phyloP scores from a whole-genome alignment of 2,329 filamentous ascomycete species.

The Aspergillus oerlinghausenensis region DNA sequence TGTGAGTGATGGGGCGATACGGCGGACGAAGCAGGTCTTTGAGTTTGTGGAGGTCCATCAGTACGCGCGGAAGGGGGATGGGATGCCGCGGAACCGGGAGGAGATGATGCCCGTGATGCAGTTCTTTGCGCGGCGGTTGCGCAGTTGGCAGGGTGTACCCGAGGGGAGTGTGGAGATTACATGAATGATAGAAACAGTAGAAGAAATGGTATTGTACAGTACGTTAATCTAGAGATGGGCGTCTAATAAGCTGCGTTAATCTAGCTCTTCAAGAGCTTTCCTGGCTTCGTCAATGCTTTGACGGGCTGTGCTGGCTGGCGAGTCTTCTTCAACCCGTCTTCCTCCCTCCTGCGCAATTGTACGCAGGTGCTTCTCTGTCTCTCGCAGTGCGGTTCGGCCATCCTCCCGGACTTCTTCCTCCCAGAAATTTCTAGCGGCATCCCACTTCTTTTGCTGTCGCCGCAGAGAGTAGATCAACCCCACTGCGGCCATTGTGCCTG shows the following conservation, averaged over 20 bases:
- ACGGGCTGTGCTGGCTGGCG: slow-evolving; percentile 38
- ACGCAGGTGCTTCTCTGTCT: slow-evolving; percentile 49
- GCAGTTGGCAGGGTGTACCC: slow-evolving; percentile 42
- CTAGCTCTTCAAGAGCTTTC: slow-evolving; percentile 41
- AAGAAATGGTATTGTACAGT: slow-evolving; percentile 9
- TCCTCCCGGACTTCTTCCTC: slow-evolving; percentile 53
- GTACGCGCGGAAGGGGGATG: slow-evolving; percentile 68
- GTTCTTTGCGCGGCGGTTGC: slow-evolving; percentile 51
- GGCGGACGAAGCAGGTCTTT: slow-evolving; percentile 63
- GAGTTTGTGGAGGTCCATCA: slow-evolving; percentile 61
- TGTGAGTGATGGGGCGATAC: slow-evolving; percentile 59
- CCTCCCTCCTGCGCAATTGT: slow-evolving; percentile 44
- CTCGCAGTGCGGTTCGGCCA: slow-evolving; percentile 51
- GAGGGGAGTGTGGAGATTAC: slow-evolving; percentile 43
- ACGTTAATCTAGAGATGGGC: background rate
- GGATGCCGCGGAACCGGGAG: slow-evolving; percentile 76
- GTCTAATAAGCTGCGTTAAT: slow-evolving; percentile 6
- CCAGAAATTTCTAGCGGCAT: slow-evolving; percentile 49
- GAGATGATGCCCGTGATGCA: slow-evolving; percentile 91
- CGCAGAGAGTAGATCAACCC: slow-evolving; percentile 55
- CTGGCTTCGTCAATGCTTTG: slow-evolving; percentile 44
- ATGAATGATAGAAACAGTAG: background rate
- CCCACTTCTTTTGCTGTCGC: slow-evolving; percentile 57
- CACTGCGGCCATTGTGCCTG: slow-evolving; percentile 55
- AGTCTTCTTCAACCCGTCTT: slow-evolving; percentile 27